These are phyloP conservation scores for Candida boleticola DNA, from an alignment of 805 yeast genomes.

Conservation along the genomic window DNA sequence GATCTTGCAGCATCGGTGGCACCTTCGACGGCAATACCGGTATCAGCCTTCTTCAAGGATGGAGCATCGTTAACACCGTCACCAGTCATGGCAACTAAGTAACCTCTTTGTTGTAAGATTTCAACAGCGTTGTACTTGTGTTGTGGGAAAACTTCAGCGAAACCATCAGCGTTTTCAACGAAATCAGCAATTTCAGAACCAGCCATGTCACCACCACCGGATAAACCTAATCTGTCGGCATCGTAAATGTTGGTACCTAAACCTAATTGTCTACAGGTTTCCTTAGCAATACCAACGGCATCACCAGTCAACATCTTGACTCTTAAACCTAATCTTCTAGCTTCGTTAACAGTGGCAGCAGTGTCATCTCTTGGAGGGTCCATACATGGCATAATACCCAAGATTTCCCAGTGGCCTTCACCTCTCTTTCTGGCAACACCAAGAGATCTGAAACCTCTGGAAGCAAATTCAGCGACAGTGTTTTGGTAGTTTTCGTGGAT, in stretches of 20 bases:
- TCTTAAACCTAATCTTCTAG: constrained; percentile 86
- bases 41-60: constrained; percentile 86
- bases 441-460: constrained; percentile 97
- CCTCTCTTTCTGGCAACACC: constrained; percentile 99
- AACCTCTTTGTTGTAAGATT: constrained; percentile 92
- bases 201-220: constrained; percentile 92
- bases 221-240: constrained; percentile 94
- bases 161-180: constrained; percentile 97
- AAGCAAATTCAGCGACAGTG: constrained; percentile 96
- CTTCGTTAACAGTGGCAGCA: constrained; percentile 90
- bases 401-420: constrained; percentile 96
- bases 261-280: constrained; percentile 97
- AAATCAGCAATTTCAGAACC: constrained; percentile 98
- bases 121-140: constrained; percentile 96
- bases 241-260: constrained; percentile 94
- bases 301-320: constrained; percentile 99
- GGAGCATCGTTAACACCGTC: constrained; percentile 99
- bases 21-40: constrained; percentile 98
- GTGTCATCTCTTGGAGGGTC: constrained; percentile 99
- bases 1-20: constrained; percentile 96
- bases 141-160: constrained; percentile 98
- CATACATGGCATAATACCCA: constrained; percentile 98
- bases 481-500: constrained; percentile 91
- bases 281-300: constrained; percentile 98
- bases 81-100: constrained; percentile 99